Conservation (phyloP, 2,329 filamentous ascomycete genomes). For the Saccharata proteae region DNA sequence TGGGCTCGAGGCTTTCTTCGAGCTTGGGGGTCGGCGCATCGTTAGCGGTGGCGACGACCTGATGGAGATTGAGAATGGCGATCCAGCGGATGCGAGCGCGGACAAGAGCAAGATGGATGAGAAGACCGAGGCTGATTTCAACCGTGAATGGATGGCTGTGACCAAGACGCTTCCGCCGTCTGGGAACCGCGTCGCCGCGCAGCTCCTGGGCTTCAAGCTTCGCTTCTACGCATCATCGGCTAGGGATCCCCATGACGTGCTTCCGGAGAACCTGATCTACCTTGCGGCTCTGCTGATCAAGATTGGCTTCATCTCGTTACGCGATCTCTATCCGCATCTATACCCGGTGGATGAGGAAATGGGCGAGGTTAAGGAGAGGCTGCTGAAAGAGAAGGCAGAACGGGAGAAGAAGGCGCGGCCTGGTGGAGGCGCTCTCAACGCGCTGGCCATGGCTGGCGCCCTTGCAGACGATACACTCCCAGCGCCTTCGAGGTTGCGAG, state of each 20-base stretch:
- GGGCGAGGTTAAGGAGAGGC: conserved; percentile 57
- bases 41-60: conserved; percentile 39
- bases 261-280: conserved; percentile 88
- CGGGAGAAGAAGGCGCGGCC: conserved; percentile 59
- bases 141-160: conserved; percentile 58
- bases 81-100: conserved; percentile 17
- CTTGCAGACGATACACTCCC: conserved; percentile 68
- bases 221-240: conserved; percentile 82
- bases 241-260: conserved; percentile 59
- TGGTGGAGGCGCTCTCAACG: conserved; percentile 63
- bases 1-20: conserved; percentile 77
- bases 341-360: conserved; percentile 78
- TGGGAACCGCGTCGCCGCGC: conserved; percentile 85
- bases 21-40: conserved; percentile 63
- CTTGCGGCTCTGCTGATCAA: conserved; percentile 88
- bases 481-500: conserved; percentile 36
- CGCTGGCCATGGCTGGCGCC: conserved; percentile 74
- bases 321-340: conserved; percentile 83
- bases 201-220: conserved; percentile 92
- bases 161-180: conserved; percentile 73
- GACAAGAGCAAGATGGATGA: conserved; percentile 29
- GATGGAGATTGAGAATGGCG: conserved; percentile 1
- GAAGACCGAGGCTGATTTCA: conserved; percentile 25
- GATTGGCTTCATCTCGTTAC: conserved; percentile 87
- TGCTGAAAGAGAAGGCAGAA: conserved; percentile 65